These are phyloP conservation scores for Rhododendron williamsianum DNA, from an alignment of 148 eudicot species.

Conservation along the genomic window DNA sequence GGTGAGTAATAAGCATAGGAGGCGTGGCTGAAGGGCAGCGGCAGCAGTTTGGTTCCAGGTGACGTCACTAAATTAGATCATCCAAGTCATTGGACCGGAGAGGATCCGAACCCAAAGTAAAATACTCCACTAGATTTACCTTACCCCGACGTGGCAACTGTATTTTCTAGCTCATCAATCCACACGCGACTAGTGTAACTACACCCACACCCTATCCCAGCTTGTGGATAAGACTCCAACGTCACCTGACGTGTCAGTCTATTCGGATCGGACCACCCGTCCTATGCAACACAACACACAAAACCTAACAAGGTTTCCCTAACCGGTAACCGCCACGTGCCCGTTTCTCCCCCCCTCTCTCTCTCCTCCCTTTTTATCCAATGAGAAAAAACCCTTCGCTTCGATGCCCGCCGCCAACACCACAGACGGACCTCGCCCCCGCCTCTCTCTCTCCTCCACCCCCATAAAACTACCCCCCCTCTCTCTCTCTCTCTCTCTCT, in stretches of 20 bases:
- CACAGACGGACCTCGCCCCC: neutral
- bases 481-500: neutral
- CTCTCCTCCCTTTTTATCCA: neutral
- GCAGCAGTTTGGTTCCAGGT: too few species aligned
- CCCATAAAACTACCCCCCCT: neutral
- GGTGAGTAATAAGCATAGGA: too few species aligned
- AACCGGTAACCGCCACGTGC: conserved; percentile 39
- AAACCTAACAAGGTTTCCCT: conserved; percentile 18
- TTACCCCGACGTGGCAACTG: neutral
- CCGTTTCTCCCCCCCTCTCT: conserved; percentile 6
- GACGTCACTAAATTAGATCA: too few species aligned
- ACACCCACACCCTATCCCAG: neutral
- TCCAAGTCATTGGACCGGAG: too few species aligned
- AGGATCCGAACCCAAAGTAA: too few species aligned
- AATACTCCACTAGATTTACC: too few species aligned
- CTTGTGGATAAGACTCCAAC: neutral
- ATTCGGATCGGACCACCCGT: neutral
- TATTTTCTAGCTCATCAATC: neutral
- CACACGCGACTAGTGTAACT: neutral
- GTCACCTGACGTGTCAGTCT: neutral
- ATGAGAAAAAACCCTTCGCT: neutral
- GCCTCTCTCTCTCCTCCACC: neutral
- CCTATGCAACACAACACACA: neutral
- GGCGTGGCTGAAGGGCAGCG: too few species aligned
- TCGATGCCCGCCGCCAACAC: neutral